These are phyloP conservation scores for Desmodesmus armatus DNA, from an alignment of 139 green algal genomes.

Conservation along the genomic window DNA sequence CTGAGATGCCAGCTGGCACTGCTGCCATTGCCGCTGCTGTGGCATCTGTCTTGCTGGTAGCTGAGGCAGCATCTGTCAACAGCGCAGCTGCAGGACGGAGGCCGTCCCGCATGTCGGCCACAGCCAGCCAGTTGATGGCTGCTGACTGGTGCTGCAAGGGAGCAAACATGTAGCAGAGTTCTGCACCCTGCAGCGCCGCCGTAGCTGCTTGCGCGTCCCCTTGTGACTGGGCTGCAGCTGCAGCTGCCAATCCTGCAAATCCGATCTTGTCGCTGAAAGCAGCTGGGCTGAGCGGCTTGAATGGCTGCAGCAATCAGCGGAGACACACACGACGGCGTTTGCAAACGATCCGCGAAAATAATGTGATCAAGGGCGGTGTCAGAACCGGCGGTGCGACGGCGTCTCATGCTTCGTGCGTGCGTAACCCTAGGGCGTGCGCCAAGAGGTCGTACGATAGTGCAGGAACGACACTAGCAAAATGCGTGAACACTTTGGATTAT, in stretches of 20 bases:
- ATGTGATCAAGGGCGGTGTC: no score
- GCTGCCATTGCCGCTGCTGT: conserved; percentile 18
- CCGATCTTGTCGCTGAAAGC: not conserved
- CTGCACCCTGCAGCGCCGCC: not conserved
- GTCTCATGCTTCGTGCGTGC: no score
- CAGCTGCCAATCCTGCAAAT: not conserved
- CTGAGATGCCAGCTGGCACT: not conserved
- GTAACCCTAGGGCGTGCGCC: no score
- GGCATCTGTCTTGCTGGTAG: not conserved
- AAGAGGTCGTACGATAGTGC: no score
- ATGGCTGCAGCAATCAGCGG: not conserved
- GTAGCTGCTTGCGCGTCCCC: not conserved
- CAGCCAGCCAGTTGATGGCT: conserved; percentile 1
- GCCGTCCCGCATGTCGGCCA: not conserved
- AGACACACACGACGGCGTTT: not conserved
- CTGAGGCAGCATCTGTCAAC: not conserved
- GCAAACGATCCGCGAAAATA: no score
- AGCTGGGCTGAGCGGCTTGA: no score
- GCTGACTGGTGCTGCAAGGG: conserved; percentile 29
- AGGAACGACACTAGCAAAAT: no score
- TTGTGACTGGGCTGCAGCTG: conserved; percentile 7
- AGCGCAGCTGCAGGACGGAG: not conserved
- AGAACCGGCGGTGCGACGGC: no score
- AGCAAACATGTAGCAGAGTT: conserved; percentile 28
- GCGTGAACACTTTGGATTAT: no score